Evolutionary conservation across 2,329 filamentous ascomycete genomes (phyloP).

Genomic region (Beauveria pseudobassiana): DNA sequence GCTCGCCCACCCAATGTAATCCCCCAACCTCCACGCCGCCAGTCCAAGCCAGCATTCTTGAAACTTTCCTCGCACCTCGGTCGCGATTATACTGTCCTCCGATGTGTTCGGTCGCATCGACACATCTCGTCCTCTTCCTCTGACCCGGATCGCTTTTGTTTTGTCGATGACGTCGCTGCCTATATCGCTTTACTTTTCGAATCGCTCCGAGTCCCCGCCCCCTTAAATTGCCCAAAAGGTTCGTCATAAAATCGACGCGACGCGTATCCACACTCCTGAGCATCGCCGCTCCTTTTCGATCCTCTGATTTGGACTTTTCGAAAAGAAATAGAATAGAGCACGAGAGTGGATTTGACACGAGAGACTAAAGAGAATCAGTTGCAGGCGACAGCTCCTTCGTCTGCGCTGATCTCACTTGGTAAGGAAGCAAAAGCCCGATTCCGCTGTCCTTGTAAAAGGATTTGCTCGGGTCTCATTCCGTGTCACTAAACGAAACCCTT

Average conservation of each 20-base stretch:
- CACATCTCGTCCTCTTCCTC: constrained; percentile 16
- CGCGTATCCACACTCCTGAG: constrained; percentile 12
- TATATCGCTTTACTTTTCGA: not conserved
- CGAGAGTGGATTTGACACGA: constrained; percentile 19
- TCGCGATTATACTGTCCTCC: constrained; percentile 13
- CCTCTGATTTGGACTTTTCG: constrained; percentile 3
- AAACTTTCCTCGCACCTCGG: constrained; percentile 8
- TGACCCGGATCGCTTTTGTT: constrained; percentile 15
- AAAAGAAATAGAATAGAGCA: constrained; percentile 14
- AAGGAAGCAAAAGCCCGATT: constrained; percentile 21
- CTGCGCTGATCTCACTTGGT: constrained; percentile 56
- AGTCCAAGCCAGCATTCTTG: not conserved
- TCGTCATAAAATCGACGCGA: constrained; percentile 10
- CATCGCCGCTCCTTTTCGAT: constrained; percentile 6
- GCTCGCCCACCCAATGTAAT: not conserved
- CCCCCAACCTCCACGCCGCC: constrained; percentile 8
- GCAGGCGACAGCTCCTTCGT: constrained; percentile 52
- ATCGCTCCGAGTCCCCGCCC: constrained; percentile 2
- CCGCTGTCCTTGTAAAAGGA: not conserved
- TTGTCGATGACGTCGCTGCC: constrained; percentile 20
- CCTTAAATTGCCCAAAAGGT: constrained; percentile 6
- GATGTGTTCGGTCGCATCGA: constrained; percentile 27
- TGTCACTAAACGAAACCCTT: not conserved
- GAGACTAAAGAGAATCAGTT: constrained; percentile 42
- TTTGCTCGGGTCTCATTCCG: not conserved